A percentile compares a stretch with the other conserved stretches of the same genome.
These are phyloP conservation scores for Scenedesmus sp. DNA, from an alignment of 163 green algal genomes.

Conservation along the genomic window DNA sequence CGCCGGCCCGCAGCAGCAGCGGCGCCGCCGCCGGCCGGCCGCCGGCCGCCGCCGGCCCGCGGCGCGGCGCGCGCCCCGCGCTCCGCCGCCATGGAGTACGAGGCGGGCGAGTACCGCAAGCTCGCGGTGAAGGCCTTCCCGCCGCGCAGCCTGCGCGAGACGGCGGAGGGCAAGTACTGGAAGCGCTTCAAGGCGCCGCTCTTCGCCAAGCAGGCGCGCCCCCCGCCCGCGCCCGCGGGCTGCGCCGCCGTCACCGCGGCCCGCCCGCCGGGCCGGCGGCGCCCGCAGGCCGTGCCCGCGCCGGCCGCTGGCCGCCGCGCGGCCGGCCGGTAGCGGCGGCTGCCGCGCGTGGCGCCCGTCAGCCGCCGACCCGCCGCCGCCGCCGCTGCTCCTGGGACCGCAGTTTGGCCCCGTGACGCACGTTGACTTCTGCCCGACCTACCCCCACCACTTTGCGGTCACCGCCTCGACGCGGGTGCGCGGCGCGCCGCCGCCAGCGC, in stretches of 20 bases:
- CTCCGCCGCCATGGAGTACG: slow-evolving; percentile 46
- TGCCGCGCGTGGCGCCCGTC: not conserved
- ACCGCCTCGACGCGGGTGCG: slow-evolving; percentile 86
- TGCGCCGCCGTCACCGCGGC: too few species aligned
- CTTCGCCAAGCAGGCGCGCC: slow-evolving; percentile 73
- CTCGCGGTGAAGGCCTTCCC: slow-evolving; percentile 74
- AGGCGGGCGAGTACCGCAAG: slow-evolving; percentile 73
- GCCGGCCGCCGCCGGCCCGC: too few species aligned
- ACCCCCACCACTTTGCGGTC: slow-evolving; percentile 85
- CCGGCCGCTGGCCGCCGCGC: too few species aligned
- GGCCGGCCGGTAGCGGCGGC: not conserved
- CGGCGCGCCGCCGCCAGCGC: not conserved
- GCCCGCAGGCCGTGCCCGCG: too few species aligned
- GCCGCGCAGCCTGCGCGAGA: slow-evolving; percentile 74
- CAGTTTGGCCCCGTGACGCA: slow-evolving; percentile 82
- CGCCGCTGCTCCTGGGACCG: not conserved
- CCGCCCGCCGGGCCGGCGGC: too few species aligned
- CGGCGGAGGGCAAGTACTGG: slow-evolving; percentile 90
- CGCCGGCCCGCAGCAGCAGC: too few species aligned
- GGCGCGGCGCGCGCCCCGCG: not conserved
- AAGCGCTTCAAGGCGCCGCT: slow-evolving; percentile 70
- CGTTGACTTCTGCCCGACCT: slow-evolving; percentile 80
- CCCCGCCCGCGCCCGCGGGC: too few species aligned
- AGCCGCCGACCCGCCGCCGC: not conserved
- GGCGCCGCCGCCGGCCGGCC: too few species aligned